A percentile compares a stretch with the other conserved stretches of the same genome.
These are phyloP conservation scores for Lactarius psammicola DNA, from an alignment of 768 basidiomycete genomes.

Conservation along the genomic window DNA sequence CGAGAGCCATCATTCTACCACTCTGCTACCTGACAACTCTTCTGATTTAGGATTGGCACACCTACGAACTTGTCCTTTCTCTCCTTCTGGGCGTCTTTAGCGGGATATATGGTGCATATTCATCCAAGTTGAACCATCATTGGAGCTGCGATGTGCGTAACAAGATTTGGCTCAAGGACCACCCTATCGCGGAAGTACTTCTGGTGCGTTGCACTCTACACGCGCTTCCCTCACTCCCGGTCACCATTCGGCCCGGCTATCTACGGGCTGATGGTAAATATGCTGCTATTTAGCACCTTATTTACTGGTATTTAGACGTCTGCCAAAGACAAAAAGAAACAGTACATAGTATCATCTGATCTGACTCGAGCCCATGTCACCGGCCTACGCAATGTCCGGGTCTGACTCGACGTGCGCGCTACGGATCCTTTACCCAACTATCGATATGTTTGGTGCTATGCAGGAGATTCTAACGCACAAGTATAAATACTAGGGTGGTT, in stretches of 20 bases:
- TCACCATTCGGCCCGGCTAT: too few species aligned
- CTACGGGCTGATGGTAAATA: too few species aligned
- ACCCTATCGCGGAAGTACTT: constrained; percentile 84
- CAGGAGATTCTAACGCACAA: background rate
- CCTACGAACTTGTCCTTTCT: constrained; percentile 83
- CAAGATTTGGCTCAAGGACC: constrained; percentile 72
- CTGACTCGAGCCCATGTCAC: too few species aligned
- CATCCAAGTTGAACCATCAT: constrained; percentile 85
- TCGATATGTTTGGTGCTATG: background rate
- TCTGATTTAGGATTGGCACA: constrained; percentile 80
- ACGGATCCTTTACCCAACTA: background rate
- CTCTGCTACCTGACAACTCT: background rate
- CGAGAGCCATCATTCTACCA: background rate
- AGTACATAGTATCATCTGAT: too few species aligned
- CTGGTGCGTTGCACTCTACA: constrained; percentile 49
- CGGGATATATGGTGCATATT: constrained; percentile 91
- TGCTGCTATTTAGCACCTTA: too few species aligned
- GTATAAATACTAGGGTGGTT: background rate
- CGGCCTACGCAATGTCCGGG: too few species aligned
- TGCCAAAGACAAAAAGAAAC: too few species aligned
- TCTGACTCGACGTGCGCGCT: background rate
- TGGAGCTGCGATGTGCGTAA: constrained; percentile 85
- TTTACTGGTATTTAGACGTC: too few species aligned
- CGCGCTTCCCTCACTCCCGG: too few species aligned
- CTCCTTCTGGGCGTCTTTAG: constrained; percentile 86